phyloP scores from a whole-genome alignment of 2,329 filamentous ascomycete genomes.

The Aureobasidium sp. region DNA sequence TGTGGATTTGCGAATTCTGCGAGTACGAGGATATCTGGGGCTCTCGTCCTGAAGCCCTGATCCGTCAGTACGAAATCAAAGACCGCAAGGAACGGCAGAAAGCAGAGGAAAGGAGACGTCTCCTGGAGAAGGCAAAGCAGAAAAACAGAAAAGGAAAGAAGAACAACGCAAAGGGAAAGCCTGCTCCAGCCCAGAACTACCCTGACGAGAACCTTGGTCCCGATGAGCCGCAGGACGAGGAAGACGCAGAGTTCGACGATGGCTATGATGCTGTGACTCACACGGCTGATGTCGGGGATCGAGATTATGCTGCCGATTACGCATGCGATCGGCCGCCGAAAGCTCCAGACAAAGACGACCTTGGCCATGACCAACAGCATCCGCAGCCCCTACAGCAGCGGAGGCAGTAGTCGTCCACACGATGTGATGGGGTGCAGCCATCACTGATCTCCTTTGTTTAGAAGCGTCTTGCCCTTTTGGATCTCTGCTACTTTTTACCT shows the following conservation, averaged over 20 bases:
- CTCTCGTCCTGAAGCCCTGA: conserved; percentile 83
- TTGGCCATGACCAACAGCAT: neutral
- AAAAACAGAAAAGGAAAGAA: conserved; percentile 94
- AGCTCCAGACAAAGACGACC: conserved; percentile 14
- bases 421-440: conserved; percentile 11
- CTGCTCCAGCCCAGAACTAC: conserved; percentile 17
- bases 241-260: conserved; percentile 25
- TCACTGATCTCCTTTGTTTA: conserved; percentile 18
- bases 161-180: conserved; percentile 27
- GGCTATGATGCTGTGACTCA: conserved; percentile 24
- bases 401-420: neutral
- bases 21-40: conserved; percentile 98
- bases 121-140: conserved; percentile 94
- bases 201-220: conserved; percentile 17
- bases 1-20: conserved; percentile 98
- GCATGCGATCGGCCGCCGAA: neutral
- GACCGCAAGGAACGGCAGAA: conserved; percentile 87
- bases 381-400: conserved; percentile 3
- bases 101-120: conserved; percentile 83
- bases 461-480: conserved; percentile 18
- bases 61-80: conserved; percentile 94
- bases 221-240: neutral
- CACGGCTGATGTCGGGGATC: neutral
- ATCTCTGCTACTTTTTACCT: conserved; percentile 4
- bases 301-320: conserved; percentile 2